Percentiles rank a stretch among this genome's conserved stretches.
Evolutionary conservation across 805 yeast genomes (phyloP).

Genomic region (Yarrowia keelungensis): DNA sequence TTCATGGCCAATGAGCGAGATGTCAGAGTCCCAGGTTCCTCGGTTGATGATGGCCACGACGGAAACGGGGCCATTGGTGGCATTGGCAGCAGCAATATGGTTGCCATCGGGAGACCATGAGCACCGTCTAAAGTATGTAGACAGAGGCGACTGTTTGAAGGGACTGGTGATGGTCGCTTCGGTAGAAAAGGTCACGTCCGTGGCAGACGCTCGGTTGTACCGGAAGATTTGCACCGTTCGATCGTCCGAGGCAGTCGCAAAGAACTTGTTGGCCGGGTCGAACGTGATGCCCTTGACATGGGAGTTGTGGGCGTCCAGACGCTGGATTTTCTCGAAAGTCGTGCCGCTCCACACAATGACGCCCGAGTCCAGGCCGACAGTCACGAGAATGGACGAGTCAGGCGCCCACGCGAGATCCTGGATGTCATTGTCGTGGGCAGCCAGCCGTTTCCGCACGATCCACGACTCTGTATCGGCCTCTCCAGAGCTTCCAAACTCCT

Average conservation of each 20-base stretch:
- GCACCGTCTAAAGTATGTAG: constrained; percentile 80
- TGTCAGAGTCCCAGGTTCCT: constrained; percentile 71
- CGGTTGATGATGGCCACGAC: constrained; percentile 65
- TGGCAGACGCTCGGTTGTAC: constrained; percentile 71
- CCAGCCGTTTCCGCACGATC: constrained; percentile 90
- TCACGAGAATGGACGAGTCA: constrained; percentile 85
- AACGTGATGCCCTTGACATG: constrained; percentile 96
- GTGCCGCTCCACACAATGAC: constrained; percentile 93
- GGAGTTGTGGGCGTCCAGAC: constrained; percentile 92
- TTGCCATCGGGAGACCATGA: constrained; percentile 84
- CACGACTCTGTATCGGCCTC: constrained; percentile 86
- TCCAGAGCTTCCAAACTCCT: constrained; percentile 66
- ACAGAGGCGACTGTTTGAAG: constrained; percentile 84
- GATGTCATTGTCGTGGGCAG: constrained; percentile 96
- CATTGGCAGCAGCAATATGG: constrained; percentile 71
- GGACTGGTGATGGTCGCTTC: constrained; percentile 87
- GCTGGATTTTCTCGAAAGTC: constrained; percentile 86
- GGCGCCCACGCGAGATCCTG: constrained; percentile 99
- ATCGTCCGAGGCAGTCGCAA: constrained; percentile 97
- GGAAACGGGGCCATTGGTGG: constrained; percentile 70
- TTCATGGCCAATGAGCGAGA: constrained; percentile 71
- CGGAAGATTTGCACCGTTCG: constrained; percentile 87
- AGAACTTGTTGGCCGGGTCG: constrained; percentile 97
- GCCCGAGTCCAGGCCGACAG: constrained; percentile 93
- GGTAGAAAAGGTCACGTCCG: constrained; percentile 80